Conservation (phyloP, 2,329 filamentous ascomycete genomes). For the Arthrobotrys iridis region DNA sequence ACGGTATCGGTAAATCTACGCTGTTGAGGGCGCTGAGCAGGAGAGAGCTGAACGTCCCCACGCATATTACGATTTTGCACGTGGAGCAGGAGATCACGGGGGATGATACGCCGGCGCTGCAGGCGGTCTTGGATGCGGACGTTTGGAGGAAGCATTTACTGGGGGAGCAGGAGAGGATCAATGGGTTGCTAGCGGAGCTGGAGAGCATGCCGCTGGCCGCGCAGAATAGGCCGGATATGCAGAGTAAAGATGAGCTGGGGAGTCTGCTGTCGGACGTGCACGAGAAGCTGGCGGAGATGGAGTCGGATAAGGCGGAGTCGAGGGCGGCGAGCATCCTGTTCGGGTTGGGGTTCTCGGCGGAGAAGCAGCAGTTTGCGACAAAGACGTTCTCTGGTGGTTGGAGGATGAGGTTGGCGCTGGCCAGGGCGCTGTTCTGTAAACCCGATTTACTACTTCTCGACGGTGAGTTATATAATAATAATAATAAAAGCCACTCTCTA, state of each 20-base stretch:
- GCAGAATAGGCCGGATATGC: slow-evolving; percentile 51
- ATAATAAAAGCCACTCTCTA: too few species aligned
- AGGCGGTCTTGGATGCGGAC: slow-evolving; percentile 95
- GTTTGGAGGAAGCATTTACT: slow-evolving; percentile 98
- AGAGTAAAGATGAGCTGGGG: slow-evolving; percentile 82
- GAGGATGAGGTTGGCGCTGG: slow-evolving; percentile 96
- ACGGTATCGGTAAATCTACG: slow-evolving; percentile 99
- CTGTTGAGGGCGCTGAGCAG: slow-evolving; percentile 88
- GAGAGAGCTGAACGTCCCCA: slow-evolving; percentile 92
- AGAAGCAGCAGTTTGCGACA: slow-evolving; percentile 89
- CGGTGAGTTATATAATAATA: slow-evolving; percentile 61
- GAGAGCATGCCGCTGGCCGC: slow-evolving; percentile 65
- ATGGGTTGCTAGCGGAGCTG: slow-evolving; percentile 76
- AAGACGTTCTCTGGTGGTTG: slow-evolving; percentile 99
- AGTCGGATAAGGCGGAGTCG: slow-evolving; percentile 97
- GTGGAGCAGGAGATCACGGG: slow-evolving; percentile 98
- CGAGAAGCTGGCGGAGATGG: slow-evolving; percentile 93
- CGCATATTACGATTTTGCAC: slow-evolving; percentile 97
- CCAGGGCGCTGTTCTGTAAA: slow-evolving; percentile 95
- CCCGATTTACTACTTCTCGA: slow-evolving; percentile 94
- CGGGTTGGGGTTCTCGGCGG: slow-evolving; percentile 93
- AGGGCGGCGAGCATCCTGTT: slow-evolving; percentile 94
- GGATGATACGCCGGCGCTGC: slow-evolving; percentile 92
- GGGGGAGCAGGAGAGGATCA: slow-evolving; percentile 87
- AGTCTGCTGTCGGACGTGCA: slow-evolving; percentile 91